Evolutionary conservation across 352 stramenopile genomes (phyloP).

Genomic region (Pythium aphanidermatum): DNA sequence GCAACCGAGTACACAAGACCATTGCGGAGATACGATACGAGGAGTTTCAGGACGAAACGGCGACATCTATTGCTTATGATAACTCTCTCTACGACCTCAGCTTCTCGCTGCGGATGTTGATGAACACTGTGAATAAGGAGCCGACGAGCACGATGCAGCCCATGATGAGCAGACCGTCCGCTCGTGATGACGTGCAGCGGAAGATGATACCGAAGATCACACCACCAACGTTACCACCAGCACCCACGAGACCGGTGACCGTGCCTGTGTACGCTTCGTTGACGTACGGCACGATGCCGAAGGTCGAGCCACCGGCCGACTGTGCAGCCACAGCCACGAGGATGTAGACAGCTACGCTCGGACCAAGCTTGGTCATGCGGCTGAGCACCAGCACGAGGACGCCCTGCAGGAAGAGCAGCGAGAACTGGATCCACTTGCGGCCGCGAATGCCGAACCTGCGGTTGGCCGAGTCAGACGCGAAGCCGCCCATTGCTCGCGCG

Average conservation of each 20-base stretch:
- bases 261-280: slow-evolving; percentile 61
- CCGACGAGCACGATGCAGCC: slow-evolving; percentile 50
- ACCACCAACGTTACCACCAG: slow-evolving; percentile 58
- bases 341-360: slow-evolving; percentile 83
- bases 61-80: too few relatives aligned
- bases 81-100: not conserved
- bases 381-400: slow-evolving; percentile 86
- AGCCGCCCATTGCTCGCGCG: slow-evolving; percentile 82
- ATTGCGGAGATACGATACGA: too few relatives aligned
- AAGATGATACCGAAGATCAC: slow-evolving; percentile 75
- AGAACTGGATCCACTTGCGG: slow-evolving; percentile 80
- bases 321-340: slow-evolving; percentile 91
- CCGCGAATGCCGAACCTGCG: slow-evolving; percentile 83
- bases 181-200: slow-evolving; percentile 23
- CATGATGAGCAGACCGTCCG: slow-evolving; percentile 46
- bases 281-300: slow-evolving; percentile 70
- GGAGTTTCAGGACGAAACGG: too few relatives aligned
- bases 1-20: too few relatives aligned
- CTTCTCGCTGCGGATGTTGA: slow-evolving; percentile 36
- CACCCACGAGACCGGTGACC: slow-evolving; percentile 58
- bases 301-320: slow-evolving; percentile 58
- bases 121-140: slow-evolving; percentile 34
- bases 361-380: slow-evolving; percentile 52
- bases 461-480: slow-evolving; percentile 84
- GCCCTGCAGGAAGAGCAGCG: slow-evolving; percentile 70